Base-by-base conservation (phyloP, 1,284 basidiomycete genomes). In the Coniferiporia weirii region DNA sequence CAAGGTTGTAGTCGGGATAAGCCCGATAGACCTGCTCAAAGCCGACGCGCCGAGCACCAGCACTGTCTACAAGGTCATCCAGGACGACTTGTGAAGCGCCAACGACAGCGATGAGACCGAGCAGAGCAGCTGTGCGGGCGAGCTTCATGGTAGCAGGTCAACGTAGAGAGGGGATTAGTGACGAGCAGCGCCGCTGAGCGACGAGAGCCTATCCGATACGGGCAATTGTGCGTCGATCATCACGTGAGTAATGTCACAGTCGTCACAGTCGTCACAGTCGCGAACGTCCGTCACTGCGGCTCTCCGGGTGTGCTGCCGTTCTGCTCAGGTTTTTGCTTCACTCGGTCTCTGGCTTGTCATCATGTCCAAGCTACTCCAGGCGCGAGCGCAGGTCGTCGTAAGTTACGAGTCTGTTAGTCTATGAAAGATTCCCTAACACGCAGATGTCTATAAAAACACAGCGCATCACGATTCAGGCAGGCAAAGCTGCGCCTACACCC, bases 401-500 rank as follows among this genome's bases (percentile, higher is more conserved):
- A 62, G 82, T 76, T 54, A 19, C 47, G 54, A 54, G 50, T 15
- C 59, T 57, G 43, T 63, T 51, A 59, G 43, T 15, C 38, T 13
- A 60, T 49, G 56, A 32, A 36, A 52, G 5, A 35, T 52, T 48
- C 27, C 17, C 32, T 49, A 34, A 27, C 34, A 43, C 40, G 36
- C 32, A 61, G 27, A 52, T 47, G 44, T 64, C 34, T 36, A 45
- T 57, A 53, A 17, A 59, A 27, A 56, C 46, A 61, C 67, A 92
- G 93, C 89, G 95, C 69, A 79, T 98, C 55, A 79, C 98, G 53
- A 87, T 98, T 56, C 85, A 89, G 53, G 96, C 96, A 38, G 95
- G 95, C 46, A 98, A 98, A 72, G 96, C 96, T 38, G 89, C 94
- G 22, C 95, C 96, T 19, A 93, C 94, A 57, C 96, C 96, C 51